Evolutionary conservation across 441 rosid species (phyloP), one percentile per base, ranked within the genome.

Genomic region (Euphorbia schlechtendalii): DNA sequence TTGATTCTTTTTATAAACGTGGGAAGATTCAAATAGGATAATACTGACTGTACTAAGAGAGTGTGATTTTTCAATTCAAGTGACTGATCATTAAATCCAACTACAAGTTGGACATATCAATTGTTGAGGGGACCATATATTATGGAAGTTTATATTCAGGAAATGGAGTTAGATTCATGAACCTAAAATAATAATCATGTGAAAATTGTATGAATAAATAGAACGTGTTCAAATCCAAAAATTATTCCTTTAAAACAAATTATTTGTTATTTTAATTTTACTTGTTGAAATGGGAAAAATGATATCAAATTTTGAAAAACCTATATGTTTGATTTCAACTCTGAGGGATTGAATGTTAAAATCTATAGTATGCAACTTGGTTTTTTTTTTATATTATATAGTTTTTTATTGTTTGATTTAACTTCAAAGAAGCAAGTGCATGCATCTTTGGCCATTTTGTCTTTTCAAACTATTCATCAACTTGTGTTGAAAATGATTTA

Each of bases 91-190:
- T 11, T 9, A 15, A 20, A 28, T 17, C 32, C 30, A 25, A n/a
- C 32, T 18, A 45, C n/a, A 45, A 45, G 45, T 40, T 40, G 45
- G 6, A 45, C 5, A 64, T 55, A 58, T 54, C 25, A 48, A n/a
- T 14, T 22, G 60, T n/a, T 24, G 60, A 69, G 54, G 70, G 75
- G 74, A 43, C 68, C 71, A 32, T 41, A 41, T 5, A 25, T n/a
- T 17, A 56, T 22, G 21, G 18, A 8, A 17, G 12, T 11, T 40
- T 8, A 22, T 1, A 14, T 63, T 18, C 5, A 27, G 48, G 61
- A 21, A 52, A 51, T 51, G 18, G 7, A 51, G 55, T 13, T 51
- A 34, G 72, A 72, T 71, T 67, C 78, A 75, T 75, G 78, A 75
- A 75, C 54, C 71, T 49, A 22, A 64, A 49, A 51, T 21, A 9